Conservation (phyloP, 1,139 yeast genomes). For the Arxiozyma telluris region DNA sequence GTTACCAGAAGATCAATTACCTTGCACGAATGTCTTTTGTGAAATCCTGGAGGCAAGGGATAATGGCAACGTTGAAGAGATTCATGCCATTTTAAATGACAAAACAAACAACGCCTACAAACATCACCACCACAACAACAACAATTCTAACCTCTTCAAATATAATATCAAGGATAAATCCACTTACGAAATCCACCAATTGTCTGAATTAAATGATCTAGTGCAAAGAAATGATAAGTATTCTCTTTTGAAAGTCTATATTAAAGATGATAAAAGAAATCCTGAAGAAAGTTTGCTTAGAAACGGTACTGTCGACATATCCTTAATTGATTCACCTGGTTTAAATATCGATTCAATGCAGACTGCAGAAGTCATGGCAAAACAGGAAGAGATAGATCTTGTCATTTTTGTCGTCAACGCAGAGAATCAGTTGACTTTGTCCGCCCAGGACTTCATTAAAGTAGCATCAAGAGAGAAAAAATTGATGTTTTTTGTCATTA, state of each 20-base stretch:
- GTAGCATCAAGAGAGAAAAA: conserved; percentile 89
- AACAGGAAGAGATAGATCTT: conserved; percentile 95
- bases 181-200: conserved; percentile 49
- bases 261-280: conserved; percentile 60
- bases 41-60: conserved; percentile 83
- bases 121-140: conserved; percentile 12
- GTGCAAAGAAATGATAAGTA: conserved; percentile 71
- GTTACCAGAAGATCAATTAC: conserved; percentile 94
- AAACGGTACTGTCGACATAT: conserved; percentile 88
- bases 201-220: conserved; percentile 54
- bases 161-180: conserved; percentile 56
- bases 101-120: conserved; percentile 18
- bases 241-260: conserved; percentile 68
- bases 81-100: conserved; percentile 79
- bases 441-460: conserved; percentile 88
- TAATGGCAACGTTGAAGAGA: conserved; percentile 73
- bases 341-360: conserved; percentile 87
- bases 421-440: conserved; percentile 87
- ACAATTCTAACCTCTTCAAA: conserved; percentile 20
- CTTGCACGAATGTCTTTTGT: conserved; percentile 93
- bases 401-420: conserved; percentile 95
- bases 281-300: conserved; percentile 62
- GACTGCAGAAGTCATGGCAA: conserved; percentile 88
- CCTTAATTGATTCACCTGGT: conserved; percentile 95
- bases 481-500: conserved; percentile 86